Base-by-base conservation (phyloP, 2,329 filamentous ascomycete genomes). In the Cercospora nicotianae region DNA sequence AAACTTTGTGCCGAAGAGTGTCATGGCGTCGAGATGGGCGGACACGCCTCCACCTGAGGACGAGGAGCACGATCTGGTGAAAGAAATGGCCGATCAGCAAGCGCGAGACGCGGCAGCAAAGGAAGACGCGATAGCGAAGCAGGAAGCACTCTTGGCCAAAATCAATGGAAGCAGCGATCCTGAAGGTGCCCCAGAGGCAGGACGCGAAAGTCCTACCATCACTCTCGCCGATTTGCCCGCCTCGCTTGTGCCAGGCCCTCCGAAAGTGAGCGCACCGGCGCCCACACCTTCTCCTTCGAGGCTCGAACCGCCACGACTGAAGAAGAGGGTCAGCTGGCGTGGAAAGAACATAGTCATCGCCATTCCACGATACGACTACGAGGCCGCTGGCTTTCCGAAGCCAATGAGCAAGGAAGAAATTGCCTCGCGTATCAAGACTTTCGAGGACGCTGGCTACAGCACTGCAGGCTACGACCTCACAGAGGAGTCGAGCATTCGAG, bases 401-500 rank as follows among this genome's bases (percentile, higher is more conserved):
- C 83, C 83, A 5, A 77, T 84, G 76, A 80, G 75, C 65, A 68
- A 84, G 39, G 79, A 83, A 18, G 87, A 90, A 61, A 86, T 89
- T 3, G 77, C 85, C 33, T 81, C 84, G 9, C 91, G 91, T 82
- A 81, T 92, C 71, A 82, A 82, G 60, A 85, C 85, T 3, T 92
- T 91, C 85, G 84, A 90, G 76, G 83, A 90, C 72, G 81, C 89
- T 39, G 91, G 91, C 9, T 93, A 92, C 76, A 85, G 87, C 73
- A 86, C 86, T 13, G 81, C 83, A 31, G 91, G 91, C 0, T 93
- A 92, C 75, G 89, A 91, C 72, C 79, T 91, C 60, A 83, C 80
- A n/a, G 81, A 84, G 18, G 79, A 78, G 30, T 75, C 79, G 5
- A 51, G 48, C 7, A 66, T 62, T 23, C 62, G 39, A 26, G 65